Evolutionary conservation across 1,139 yeast species (phyloP), one percentile per base, ranked within the genome.

Genomic region (Taiozyma sp.): DNA sequence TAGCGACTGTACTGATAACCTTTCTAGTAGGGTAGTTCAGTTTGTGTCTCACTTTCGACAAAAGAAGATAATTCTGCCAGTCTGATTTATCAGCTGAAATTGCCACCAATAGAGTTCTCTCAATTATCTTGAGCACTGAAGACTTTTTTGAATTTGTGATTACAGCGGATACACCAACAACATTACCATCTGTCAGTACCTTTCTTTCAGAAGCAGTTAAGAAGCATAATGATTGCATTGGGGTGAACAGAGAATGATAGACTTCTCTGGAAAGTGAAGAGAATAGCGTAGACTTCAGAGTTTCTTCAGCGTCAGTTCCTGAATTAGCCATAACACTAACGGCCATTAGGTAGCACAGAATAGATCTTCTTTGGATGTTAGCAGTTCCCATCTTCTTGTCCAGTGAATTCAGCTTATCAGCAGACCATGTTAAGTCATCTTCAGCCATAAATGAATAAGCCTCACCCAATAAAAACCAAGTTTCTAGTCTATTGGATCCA

Each of bases 341-440:
- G 0, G 96, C 92, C 89, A 87, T 86, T 38, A 84, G 65, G 59
- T 86, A 90, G 54, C 96, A 85, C 10, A 90, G 60, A 1, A 92
- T 68, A 0, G 97, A 78, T 59, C 79, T 85, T 52, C 87, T 74
- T 64, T 90, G 97, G 4, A 80, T 65, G 19, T 76, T 71, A 0
- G 92, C 91, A 0, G 91, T 85, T 0, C 71, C 67, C 4, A 71
- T 70, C 60, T 87, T 87, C 57, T 85, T 76, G 9, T 87, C 95
- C 0, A 75, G 67, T 0, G 79, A 74, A 39, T 86, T 86, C 40
- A 91, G 69, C 59, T 87, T 87, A 63, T 92, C 97, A 0, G 97
- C 85, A 0, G 93, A 87, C 96, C 96, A 90, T 9, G 90, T 83
- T 51, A 93, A 70, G 57, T 89, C 97, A 66, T 90, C 96, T 57